Percentiles rank a stretch among this genome's conserved stretches.
Conservation (phyloP, 495 filamentous ascomycete species). For the Penicillium pancosmium region DNA sequence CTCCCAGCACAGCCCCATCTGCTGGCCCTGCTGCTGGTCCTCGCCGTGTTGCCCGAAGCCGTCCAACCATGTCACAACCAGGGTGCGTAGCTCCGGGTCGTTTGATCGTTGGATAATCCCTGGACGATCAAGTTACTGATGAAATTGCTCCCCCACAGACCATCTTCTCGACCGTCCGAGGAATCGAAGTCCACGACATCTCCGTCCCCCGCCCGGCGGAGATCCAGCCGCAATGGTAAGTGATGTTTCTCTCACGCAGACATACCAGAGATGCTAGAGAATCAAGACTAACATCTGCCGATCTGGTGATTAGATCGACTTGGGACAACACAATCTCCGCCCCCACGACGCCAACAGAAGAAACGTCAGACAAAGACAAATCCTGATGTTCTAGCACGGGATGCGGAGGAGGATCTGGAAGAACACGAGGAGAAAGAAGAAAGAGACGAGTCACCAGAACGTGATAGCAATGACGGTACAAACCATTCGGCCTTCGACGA, state of each 20-base stretch:
- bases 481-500: slow-evolving; percentile 56
- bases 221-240: slow-evolving; percentile 61
- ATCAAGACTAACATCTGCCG: not conserved
- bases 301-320: slow-evolving; percentile 31
- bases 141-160: slow-evolving; percentile 24
- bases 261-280: not conserved
- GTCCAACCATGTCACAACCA: slow-evolving; percentile 79
- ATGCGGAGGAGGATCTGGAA: slow-evolving; percentile 47
- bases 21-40: slow-evolving; percentile 40
- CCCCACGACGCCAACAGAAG: slow-evolving; percentile 47
- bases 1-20: slow-evolving; percentile 48
- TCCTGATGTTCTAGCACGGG: slow-evolving; percentile 55
- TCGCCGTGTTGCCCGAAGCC: slow-evolving; percentile 65
- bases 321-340: slow-evolving; percentile 37
- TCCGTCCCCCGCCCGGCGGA: slow-evolving; percentile 63
- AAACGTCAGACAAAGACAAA: slow-evolving; percentile 59
- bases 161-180: slow-evolving; percentile 47
- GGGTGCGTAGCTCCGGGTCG: slow-evolving; percentile 54
- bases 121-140: not conserved
- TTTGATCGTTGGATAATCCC: not conserved
- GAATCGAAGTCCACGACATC: slow-evolving; percentile 45
- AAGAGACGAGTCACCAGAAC: slow-evolving; percentile 47
- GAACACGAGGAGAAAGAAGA: slow-evolving; percentile 41
- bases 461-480: slow-evolving; percentile 63
- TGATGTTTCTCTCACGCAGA: not conserved